Evolutionary conservation across 2,329 filamentous ascomycete genomes (phyloP), one percentile per base, ranked within the genome.

Genomic region (Metarhizium humberi): DNA sequence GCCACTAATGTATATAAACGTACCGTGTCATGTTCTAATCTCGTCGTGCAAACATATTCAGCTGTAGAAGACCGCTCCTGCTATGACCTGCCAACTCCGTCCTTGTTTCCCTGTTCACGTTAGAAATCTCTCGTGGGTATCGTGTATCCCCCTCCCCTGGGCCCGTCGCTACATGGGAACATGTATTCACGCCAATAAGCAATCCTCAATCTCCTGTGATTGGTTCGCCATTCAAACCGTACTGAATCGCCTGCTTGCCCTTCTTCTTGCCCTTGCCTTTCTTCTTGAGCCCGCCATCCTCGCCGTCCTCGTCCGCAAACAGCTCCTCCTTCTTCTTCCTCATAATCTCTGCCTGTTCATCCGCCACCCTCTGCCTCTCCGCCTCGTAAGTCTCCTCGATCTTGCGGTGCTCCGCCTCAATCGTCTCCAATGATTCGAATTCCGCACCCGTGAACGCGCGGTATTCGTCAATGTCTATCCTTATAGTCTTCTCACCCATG

Each of bases 401-500:
- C 58, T 71, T 73, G 56, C 72, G 75, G 64, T 78, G 77, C 66
- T 84, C 81, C 10, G 76, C 79, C 61, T 80, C 73, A 60, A 84
- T 80, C 51, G 70, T 73, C 63, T 78, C 80, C 20, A 82, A 76
- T 46, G 76, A 73, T 62, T 80, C 77, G 61, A 81, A 80, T 66
- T 79, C 76, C 52, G 73, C 65, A 32, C 76, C 77, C 0, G 79
- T 78, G 50, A 75, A 70, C n/a, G 72, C 70, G 64, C 80, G 76
- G 71, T 84, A 85, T 67, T 82, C 79, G 38, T 83, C 79, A 30
- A 86, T 70, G 63, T 84, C 77, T 60, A 86, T 84, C 63, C 70
- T 71, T 47, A 78, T 73, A 34, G 76, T 76, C 70, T 83, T 80
- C 61, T 79, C 74, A 55, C 81, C 82, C 40, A 79, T 79, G 55